Percentiles rank a stretch among this genome's conserved stretches.
phyloP scores from a whole-genome alignment of 257 asterid species.

The Nicotiana knightiana region DNA sequence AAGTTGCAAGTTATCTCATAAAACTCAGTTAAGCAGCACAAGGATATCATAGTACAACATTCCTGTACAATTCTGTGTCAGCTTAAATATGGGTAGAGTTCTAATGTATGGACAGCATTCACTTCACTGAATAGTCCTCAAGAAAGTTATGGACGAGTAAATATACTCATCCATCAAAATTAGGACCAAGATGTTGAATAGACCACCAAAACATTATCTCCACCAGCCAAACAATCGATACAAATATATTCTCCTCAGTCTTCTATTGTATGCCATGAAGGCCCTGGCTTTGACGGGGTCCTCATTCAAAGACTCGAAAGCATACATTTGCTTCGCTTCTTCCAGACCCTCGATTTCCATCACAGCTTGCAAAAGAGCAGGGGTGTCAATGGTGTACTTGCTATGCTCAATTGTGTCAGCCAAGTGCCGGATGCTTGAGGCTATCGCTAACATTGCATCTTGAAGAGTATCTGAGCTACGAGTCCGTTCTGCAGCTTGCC shows the following conservation, averaged over 20 bases:
- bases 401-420: conserved; percentile 7
- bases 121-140: not conserved
- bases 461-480: conserved; percentile 3
- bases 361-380: conserved; percentile 8
- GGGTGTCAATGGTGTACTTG: not conserved
- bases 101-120: conserved; percentile 2
- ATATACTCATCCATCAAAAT: conserved; percentile 2
- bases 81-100: not conserved
- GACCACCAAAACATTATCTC: not conserved
- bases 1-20: not conserved
- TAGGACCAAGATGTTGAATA: not conserved
- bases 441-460: conserved; percentile 8
- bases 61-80: conserved; percentile 9
- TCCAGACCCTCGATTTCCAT: conserved; percentile 7
- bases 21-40: conserved; percentile 1
- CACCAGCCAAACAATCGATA: conserved; percentile 7
- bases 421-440: conserved; percentile 3
- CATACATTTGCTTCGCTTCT: conserved; percentile 7
- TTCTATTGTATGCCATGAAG: conserved; percentile 8
- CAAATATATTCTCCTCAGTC: conserved; percentile 9
- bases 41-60: conserved; percentile 1
- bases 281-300: conserved; percentile 3
- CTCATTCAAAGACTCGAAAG: conserved; percentile 8
- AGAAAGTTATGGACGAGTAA: not conserved
- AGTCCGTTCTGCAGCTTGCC: not conserved